Evolutionary conservation across 164 flowering plant species (phyloP).

Genomic region (Buxus sempervirens): DNA sequence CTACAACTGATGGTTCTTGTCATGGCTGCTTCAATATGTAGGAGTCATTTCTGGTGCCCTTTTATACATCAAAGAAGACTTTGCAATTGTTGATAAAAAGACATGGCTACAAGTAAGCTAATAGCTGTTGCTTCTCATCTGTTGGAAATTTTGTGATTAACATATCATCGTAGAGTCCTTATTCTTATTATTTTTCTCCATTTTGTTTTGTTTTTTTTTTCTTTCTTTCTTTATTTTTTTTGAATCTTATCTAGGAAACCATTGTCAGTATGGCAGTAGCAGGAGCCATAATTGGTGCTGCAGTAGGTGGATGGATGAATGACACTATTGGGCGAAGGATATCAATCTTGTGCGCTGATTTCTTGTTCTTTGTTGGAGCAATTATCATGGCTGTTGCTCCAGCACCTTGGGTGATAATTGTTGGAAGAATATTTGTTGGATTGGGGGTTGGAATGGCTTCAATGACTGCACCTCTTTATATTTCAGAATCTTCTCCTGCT

Average conservation of each 20-base stretch:
- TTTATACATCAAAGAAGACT: constrained; percentile 88
- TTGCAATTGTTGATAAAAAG: constrained; percentile 43
- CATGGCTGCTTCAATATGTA: constrained; percentile 25
- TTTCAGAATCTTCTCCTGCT: constrained; percentile 88
- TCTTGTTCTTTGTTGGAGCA: constrained; percentile 73
- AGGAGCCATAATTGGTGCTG: constrained; percentile 98
- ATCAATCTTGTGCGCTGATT: constrained; percentile 66
- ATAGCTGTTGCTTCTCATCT: neutral
- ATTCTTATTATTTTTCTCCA: too few species aligned
- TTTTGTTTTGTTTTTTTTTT: too few species aligned
- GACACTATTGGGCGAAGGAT: constrained; percentile 59
- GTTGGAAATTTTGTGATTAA: too few species aligned
- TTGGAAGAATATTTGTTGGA: constrained; percentile 78
- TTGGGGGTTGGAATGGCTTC: constrained; percentile 93
- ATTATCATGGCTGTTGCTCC: constrained; percentile 71
- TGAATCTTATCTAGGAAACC: too few species aligned
- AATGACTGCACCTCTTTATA: constrained; percentile 86
- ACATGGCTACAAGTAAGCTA: constrained; percentile 56
- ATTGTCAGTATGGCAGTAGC: constrained; percentile 93
- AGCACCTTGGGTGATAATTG: constrained; percentile 51
- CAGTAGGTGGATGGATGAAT: constrained; percentile 72
- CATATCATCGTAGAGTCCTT: too few species aligned
- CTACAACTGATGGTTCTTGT: neutral
- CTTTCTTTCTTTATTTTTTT: too few species aligned
- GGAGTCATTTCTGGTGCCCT: constrained; percentile 95